These are phyloP conservation scores for Galerina marginata DNA, from an alignment of 768 basidiomycete genomes.

Conservation along the genomic window DNA sequence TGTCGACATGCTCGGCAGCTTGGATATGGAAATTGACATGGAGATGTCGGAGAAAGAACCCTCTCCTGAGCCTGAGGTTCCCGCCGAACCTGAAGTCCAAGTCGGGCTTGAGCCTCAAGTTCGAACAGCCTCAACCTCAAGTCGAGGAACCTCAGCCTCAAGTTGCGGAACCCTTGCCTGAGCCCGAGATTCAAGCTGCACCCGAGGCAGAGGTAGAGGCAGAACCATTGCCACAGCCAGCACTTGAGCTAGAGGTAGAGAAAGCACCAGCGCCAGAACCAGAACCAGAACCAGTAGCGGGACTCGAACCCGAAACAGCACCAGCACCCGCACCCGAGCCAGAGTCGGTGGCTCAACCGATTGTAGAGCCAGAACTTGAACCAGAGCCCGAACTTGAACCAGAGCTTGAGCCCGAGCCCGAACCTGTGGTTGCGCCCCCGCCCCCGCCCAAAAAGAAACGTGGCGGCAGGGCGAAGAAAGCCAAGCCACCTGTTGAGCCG, in stretches of 20 bases:
- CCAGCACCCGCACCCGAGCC: not conserved
- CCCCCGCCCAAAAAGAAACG: slow-evolving; percentile 1
- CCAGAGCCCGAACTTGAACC: not conserved
- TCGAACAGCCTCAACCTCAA: no score
- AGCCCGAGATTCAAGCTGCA: not conserved
- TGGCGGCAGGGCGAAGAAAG: slow-evolving; percentile 3
- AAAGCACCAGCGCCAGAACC: not conserved
- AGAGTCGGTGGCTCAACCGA: not conserved
- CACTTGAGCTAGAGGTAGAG: not conserved
- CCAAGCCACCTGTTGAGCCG: not conserved
- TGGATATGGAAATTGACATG: no score
- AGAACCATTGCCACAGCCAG: not conserved
- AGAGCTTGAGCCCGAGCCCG: no score
- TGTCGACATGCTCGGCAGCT: no score
- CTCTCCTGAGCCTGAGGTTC: no score
- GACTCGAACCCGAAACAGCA: not conserved
- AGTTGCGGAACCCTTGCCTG: slow-evolving; percentile 12
- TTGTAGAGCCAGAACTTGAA: not conserved
- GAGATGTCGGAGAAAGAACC: no score
- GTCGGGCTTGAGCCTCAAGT: no score
- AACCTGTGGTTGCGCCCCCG: not conserved
- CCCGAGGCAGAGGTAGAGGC: not conserved
- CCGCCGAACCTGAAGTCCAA: no score
- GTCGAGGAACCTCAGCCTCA: not conserved
- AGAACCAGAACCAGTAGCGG: not conserved